Conservation (phyloP, 805 yeast genomes). For the Barnettozyma vustinii region DNA sequence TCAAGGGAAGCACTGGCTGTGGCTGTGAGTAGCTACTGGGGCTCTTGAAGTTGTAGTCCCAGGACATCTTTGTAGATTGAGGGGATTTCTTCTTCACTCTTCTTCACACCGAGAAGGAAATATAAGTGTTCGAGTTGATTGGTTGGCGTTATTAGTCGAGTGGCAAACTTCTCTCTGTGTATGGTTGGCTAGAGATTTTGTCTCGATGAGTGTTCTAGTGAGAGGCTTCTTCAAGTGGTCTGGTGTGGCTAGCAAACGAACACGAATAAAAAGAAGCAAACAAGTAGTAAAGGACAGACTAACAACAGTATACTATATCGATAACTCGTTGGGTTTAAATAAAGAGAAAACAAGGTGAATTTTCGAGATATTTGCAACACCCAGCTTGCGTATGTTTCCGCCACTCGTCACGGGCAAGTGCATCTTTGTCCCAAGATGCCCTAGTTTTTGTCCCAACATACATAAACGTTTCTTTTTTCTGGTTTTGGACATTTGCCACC, state of each 20-base stretch:
- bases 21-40: conserved; percentile 1
- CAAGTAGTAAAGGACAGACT: background rate
- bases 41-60: conserved; percentile 16
- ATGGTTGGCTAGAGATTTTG: background rate
- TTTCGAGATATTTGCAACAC: background rate
- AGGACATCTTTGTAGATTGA: conserved; percentile 12
- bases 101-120: background rate
- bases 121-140: background rate
- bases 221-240: background rate
- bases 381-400: background rate
- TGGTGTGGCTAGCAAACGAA: background rate
- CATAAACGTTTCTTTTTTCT: no score
- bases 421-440: background rate
- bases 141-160: background rate
- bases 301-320: background rate
- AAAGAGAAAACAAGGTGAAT: background rate
- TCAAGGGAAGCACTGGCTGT: conserved; percentile 2
- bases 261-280: no score
- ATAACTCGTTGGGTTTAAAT: background rate
- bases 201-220: background rate
- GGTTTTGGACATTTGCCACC: background rate
- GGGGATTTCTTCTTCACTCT: background rate
- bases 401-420: background rate
- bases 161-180: background rate
- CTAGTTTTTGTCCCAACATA: background rate